Percentiles rank a stretch among this genome's conserved stretches.
Evolutionary conservation across 345 rosid species (phyloP).

Genomic region (Melastoma malabathricum): DNA sequence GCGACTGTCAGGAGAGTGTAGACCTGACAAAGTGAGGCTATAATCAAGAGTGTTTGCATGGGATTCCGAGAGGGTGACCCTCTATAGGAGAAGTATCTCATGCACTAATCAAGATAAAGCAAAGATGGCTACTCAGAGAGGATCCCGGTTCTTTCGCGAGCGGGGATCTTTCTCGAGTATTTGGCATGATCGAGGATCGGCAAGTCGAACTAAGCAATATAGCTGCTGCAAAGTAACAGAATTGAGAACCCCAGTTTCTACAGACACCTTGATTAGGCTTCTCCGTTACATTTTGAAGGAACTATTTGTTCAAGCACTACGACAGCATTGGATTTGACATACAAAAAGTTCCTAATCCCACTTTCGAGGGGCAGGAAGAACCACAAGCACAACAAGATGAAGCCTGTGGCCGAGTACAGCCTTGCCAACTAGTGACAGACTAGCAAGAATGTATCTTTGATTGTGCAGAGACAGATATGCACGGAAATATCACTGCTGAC

Average conservation of each 20-base stretch:
- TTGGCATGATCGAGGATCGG: slow-evolving; percentile 58
- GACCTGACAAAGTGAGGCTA: slow-evolving; percentile 51
- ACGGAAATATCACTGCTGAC: no score
- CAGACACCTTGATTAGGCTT: not conserved
- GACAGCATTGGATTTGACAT: no score
- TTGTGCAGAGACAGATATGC: no score
- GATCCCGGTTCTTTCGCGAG: slow-evolving; percentile 27
- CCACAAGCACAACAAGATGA: no score
- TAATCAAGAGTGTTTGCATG: slow-evolving; percentile 60
- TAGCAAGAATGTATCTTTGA: no score
- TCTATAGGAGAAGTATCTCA: slow-evolving; percentile 70
- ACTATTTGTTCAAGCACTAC: no score
- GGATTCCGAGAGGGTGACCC: slow-evolving; percentile 64
- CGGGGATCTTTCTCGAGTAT: slow-evolving; percentile 35
- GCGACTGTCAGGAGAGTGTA: slow-evolving; percentile 46
- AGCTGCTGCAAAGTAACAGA: slow-evolving; percentile 25
- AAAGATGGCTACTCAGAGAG: slow-evolving; percentile 20
- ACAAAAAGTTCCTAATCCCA: no score
- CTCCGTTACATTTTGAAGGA: not conserved
- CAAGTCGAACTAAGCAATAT: slow-evolving; percentile 56
- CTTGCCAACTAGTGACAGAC: no score
- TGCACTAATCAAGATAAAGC: slow-evolving; percentile 62
- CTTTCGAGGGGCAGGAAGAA: no score
- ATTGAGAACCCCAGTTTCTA: not conserved
- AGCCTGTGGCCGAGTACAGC: no score